Evolutionary conservation across 345 rosid species (phyloP), one percentile per base, ranked within the genome.

Genomic region (Eucalyptus globulus): DNA sequence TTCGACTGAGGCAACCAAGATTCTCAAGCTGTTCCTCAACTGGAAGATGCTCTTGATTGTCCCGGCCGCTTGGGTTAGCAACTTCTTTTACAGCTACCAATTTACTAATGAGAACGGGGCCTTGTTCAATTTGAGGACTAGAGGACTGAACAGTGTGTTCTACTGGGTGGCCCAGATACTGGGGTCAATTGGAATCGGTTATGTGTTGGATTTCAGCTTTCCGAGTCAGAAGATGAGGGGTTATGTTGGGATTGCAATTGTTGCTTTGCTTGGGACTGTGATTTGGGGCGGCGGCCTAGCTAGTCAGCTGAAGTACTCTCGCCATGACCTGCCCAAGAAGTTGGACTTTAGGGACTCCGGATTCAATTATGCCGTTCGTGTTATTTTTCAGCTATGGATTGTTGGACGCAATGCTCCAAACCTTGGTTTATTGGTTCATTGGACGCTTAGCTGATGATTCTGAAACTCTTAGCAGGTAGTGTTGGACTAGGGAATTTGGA

Each of bases 151-250:
- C 92, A 97, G 94, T 43, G 96, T 95, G 34, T 97, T 97, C 72
- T 96, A 97, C 11, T 97, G 99, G 98, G 96, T 98, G 27, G 98
- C 98, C 3, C 96, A 96, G 90, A 97, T 97, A 96, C 29, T 92
- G 54, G 99, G 99, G 5, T 97, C 97, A 1, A 60, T 92, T 1
- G 93, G 92, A 27, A 93, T 97, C 9, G 98, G 98, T 5, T 96
- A 93, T 27, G 24, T 94, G 6, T 90, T 97, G 94, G 99, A 97
- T 88, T 97, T 97, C 91, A 96, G 98, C 89, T 94, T 92, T 91
- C 80, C 92, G 87, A 95, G 96, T 26, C 80, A 97, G 89, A 93
- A 98, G 90, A 94, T 17, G 10, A 94, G 99, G 88, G 99, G 98
- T 1, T 94, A 93, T 87, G 87, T 95, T 49, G 99, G 98, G 58